Conservation (phyloP, 2,329 filamentous ascomycete species). For the Calonectria hawksworthii region DNA sequence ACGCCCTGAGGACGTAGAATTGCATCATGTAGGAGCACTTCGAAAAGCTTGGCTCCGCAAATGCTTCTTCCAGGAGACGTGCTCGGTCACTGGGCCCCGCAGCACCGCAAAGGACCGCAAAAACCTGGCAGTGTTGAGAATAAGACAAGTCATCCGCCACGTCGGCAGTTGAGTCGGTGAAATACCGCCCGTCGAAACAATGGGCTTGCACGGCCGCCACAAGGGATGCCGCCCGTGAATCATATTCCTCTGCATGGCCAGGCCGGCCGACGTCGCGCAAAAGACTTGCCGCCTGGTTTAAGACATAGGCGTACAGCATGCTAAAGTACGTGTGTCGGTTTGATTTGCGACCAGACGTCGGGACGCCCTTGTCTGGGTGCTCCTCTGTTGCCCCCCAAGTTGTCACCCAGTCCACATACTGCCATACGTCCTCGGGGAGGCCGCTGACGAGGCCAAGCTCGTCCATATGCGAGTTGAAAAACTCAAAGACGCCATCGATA, state of each 20-base stretch:
- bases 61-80: conserved; percentile 18
- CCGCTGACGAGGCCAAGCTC: conserved; percentile 25
- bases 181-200: conserved; percentile 52
- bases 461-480: conserved; percentile 42
- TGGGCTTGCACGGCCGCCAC: conserved; percentile 45
- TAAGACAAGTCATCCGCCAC: conserved; percentile 44
- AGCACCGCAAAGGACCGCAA: conserved; percentile 51
- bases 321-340: conserved; percentile 48
- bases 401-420: conserved; percentile 54
- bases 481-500: conserved; percentile 52
- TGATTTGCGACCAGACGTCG: conserved; percentile 51
- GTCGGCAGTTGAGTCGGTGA: conserved; percentile 51
- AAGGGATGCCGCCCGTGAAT: conserved; percentile 41
- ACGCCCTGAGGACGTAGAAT: conserved; percentile 28
- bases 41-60: conserved; percentile 14
- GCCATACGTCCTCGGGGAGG: conserved; percentile 48
- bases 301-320: conserved; percentile 54
- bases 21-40: conserved; percentile 33
- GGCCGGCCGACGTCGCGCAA: conserved; percentile 50
- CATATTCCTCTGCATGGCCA: conserved; percentile 48
- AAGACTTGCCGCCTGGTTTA: conserved; percentile 51
- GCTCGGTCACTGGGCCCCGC: conserved; percentile 21
- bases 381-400: conserved; percentile 30
- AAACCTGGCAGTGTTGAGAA: conserved; percentile 55
- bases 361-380: conserved; percentile 50